A percentile compares a stretch with the other conserved stretches of the same genome.
Conservation (phyloP, 768 basidiomycete genomes). For the Trichaptum fuscoviolaceum region DNA sequence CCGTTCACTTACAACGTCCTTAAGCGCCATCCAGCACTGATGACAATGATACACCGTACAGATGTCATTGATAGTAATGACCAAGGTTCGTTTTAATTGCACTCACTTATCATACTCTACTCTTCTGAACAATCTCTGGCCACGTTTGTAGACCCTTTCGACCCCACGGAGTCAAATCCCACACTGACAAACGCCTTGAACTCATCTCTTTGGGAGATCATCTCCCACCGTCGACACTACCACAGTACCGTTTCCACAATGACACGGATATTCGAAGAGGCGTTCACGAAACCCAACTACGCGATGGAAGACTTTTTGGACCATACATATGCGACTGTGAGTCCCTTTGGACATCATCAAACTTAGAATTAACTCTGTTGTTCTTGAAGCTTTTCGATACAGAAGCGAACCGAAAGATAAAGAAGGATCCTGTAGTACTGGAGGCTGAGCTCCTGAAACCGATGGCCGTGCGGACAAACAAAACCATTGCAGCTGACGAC, state of each 20-base stretch:
- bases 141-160: constrained; percentile 59
- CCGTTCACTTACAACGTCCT: constrained; percentile 94
- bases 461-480: constrained; percentile 25
- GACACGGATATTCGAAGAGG: constrained; percentile 79
- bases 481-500: constrained; percentile 22
- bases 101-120: background rate
- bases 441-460: constrained; percentile 43
- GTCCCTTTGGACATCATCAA: constrained; percentile 18
- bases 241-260: constrained; percentile 83
- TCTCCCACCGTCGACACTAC: constrained; percentile 76
- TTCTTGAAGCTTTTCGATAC: constrained; percentile 73
- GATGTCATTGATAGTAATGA: constrained; percentile 30
- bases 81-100: constrained; percentile 25
- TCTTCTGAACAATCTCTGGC: background rate
- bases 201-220: constrained; percentile 91
- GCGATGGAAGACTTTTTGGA: constrained; percentile 95
- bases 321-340: constrained; percentile 81
- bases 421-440: constrained; percentile 61
- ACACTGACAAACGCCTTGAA: constrained; percentile 72
- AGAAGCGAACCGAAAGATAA: constrained; percentile 73
- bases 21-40: constrained; percentile 85
- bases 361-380: background rate
- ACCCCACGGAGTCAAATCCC: constrained; percentile 63
- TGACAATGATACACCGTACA: constrained; percentile 85
- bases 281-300: constrained; percentile 89